Evolutionary conservation across 1,284 basidiomycete species (phyloP).

Genomic region (Schizophyllum amplum): DNA sequence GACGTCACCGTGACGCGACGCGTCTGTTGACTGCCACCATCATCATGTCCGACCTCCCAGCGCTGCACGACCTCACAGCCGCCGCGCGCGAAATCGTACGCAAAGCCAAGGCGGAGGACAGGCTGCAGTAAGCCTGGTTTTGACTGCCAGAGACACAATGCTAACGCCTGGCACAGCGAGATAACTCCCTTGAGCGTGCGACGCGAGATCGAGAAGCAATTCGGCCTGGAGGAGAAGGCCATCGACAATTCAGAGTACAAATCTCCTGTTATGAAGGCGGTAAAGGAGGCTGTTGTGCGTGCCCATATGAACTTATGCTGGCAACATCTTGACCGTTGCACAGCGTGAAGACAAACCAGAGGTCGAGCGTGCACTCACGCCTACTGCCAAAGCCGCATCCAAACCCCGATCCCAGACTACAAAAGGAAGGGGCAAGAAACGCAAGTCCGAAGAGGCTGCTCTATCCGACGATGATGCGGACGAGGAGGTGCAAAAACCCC

Average conservation of each 20-base stretch:
- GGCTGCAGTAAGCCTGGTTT: slow-evolving; percentile 17
- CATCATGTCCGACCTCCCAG: slow-evolving; percentile 8
- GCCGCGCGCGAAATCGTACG: slow-evolving; percentile 20
- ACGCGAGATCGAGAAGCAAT: slow-evolving; percentile 31
- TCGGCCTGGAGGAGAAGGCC: slow-evolving; percentile 30
- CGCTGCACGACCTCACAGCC: slow-evolving; percentile 14
- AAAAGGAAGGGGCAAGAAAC: slow-evolving; percentile 16
- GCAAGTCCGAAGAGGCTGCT: slow-evolving; percentile 13
- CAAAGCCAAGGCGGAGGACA: slow-evolving; percentile 18
- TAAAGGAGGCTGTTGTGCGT: slow-evolving; percentile 33
- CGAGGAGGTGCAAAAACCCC: slow-evolving; percentile 9
- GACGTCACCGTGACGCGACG: background rate
- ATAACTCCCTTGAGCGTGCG: slow-evolving; percentile 43
- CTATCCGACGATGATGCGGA: slow-evolving; percentile 4
- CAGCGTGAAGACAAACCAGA: slow-evolving; percentile 6
- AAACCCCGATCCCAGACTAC: slow-evolving; percentile 6
- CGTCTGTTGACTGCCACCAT: background rate
- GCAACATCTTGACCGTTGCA: no score
- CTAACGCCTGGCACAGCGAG: slow-evolving; percentile 22
- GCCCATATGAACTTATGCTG: slow-evolving; percentile 1
- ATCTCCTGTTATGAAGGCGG: slow-evolving; percentile 31
- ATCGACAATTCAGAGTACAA: slow-evolving; percentile 38
- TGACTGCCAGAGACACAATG: background rate
- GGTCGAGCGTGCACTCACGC: slow-evolving; percentile 4
- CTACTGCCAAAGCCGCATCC: slow-evolving; percentile 4